Evolutionary conservation across 2,329 filamentous ascomycete genomes (phyloP).

Genomic region (Fusarium stilboides): DNA sequence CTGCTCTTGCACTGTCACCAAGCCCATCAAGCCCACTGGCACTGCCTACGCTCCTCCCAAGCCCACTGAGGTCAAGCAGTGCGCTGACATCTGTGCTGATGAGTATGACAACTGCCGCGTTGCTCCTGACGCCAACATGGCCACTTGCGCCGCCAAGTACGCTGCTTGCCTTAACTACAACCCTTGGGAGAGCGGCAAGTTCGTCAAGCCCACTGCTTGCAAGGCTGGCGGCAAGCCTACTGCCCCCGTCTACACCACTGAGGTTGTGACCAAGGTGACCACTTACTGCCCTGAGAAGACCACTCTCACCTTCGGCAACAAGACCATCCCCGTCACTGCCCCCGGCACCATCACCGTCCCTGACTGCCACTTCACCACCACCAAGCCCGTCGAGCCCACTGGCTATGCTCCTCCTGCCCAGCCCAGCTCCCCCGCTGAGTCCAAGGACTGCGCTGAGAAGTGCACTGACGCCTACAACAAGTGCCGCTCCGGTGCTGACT

Average conservation of each 20-base stretch:
- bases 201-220: constrained; percentile 41
- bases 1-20: constrained; percentile 75
- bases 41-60: constrained; percentile 32
- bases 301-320: constrained; percentile 52
- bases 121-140: constrained; percentile 41
- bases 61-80: constrained; percentile 30
- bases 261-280: constrained; percentile 53
- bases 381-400: constrained; percentile 36
- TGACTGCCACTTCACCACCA: constrained; percentile 33
- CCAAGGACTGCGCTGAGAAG: constrained; percentile 31
- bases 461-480: constrained; percentile 26
- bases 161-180: constrained; percentile 48
- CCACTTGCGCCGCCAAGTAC: constrained; percentile 46
- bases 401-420: constrained; percentile 38
- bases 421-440: constrained; percentile 23
- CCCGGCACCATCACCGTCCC: constrained; percentile 36
- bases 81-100: constrained; percentile 35
- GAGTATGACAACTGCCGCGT: constrained; percentile 42
- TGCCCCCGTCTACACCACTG: constrained; percentile 29
- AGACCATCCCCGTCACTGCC: constrained; percentile 35
- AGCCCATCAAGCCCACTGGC: constrained; percentile 51
- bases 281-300: constrained; percentile 56
- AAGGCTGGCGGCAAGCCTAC: constrained; percentile 65
- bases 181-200: constrained; percentile 41
- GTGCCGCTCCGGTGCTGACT: constrained; percentile 30